phyloP scores from a whole-genome alignment of 495 filamentous ascomycete species.

The Extremus antarcticus region DNA sequence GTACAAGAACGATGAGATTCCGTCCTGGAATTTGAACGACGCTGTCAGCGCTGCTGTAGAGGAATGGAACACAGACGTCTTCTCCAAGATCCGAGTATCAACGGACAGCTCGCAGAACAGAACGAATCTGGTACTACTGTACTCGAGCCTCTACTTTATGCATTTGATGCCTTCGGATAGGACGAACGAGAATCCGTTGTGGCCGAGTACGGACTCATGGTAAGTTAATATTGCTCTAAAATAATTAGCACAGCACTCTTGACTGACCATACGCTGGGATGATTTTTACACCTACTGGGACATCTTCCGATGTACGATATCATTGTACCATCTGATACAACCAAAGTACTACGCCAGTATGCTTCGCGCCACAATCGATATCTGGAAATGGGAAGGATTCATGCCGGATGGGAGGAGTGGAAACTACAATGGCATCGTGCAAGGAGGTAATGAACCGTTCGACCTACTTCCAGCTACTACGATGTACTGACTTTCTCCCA shows the following conservation, averaged over 20 bases:
- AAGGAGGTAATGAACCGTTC: conserved; percentile 24
- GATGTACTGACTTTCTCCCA: neutral
- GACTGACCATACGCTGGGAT: conserved; percentile 17
- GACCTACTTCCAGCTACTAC: neutral
- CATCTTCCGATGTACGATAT: conserved; percentile 26
- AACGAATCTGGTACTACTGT: conserved; percentile 25
- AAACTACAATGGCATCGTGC: conserved; percentile 30
- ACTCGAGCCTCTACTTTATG: conserved; percentile 29
- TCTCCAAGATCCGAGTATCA: conserved; percentile 26
- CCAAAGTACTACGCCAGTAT: conserved; percentile 23
- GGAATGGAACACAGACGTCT: conserved; percentile 30
- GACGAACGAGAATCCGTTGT: conserved; percentile 29
- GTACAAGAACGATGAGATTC: conserved; percentile 27
- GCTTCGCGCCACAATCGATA: conserved; percentile 26
- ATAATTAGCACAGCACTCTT: no score
- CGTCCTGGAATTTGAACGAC: conserved; percentile 23
- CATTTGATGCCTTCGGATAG: conserved; percentile 29
- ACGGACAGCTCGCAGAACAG: conserved; percentile 19
- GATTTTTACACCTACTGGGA: conserved; percentile 33
- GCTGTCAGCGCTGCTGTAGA: conserved; percentile 19
- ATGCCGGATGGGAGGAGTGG: conserved; percentile 28
- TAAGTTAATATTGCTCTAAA: no score
- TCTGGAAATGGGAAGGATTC: conserved; percentile 28
- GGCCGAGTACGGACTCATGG: conserved; percentile 14
- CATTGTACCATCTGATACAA: conserved; percentile 27